Evolutionary conservation across 2,329 filamentous ascomycete species (phyloP).

Genomic region (Cladosporium colombiae): DNA sequence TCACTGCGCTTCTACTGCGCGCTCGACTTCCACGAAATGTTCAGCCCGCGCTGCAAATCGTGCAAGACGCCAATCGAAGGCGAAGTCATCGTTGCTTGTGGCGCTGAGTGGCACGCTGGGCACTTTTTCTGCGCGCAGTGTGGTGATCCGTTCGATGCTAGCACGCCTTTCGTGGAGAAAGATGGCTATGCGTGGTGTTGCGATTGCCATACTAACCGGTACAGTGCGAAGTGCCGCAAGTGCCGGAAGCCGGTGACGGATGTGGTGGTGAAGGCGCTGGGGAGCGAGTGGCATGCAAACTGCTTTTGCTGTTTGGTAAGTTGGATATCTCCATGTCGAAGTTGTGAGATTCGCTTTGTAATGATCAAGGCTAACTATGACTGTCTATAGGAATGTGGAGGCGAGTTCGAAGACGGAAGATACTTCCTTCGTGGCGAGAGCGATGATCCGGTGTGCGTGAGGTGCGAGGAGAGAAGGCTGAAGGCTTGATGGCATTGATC

Average conservation of each 20-base stretch:
- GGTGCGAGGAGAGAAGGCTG: conserved; percentile 62
- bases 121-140: conserved; percentile 99
- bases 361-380: background rate
- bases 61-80: conserved; percentile 96
- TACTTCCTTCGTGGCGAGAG: conserved; percentile 63
- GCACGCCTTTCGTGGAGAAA: conserved; percentile 88
- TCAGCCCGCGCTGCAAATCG: conserved; percentile 88
- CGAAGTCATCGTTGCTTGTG: conserved; percentile 90
- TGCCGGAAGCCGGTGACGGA: conserved; percentile 85
- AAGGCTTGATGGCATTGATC: conserved; percentile 51
- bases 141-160: conserved; percentile 71
- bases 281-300: conserved; percentile 87
- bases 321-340: conserved; percentile 18
- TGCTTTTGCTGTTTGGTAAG: conserved; percentile 79
- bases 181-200: conserved; percentile 98
- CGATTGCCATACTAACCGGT: conserved; percentile 86
- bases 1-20: conserved; percentile 90
- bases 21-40: conserved; percentile 96
- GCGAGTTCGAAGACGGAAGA: conserved; percentile 61
- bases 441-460: conserved; percentile 62
- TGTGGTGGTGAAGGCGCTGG: conserved; percentile 84
- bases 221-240: conserved; percentile 82
- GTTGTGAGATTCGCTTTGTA: conserved; percentile 21
- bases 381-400: conserved; percentile 55
- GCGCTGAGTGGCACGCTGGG: conserved; percentile 93